These are phyloP conservation scores for Wickerhamomyces xylosicus DNA, from an alignment of 805 yeast genomes.

Conservation along the genomic window DNA sequence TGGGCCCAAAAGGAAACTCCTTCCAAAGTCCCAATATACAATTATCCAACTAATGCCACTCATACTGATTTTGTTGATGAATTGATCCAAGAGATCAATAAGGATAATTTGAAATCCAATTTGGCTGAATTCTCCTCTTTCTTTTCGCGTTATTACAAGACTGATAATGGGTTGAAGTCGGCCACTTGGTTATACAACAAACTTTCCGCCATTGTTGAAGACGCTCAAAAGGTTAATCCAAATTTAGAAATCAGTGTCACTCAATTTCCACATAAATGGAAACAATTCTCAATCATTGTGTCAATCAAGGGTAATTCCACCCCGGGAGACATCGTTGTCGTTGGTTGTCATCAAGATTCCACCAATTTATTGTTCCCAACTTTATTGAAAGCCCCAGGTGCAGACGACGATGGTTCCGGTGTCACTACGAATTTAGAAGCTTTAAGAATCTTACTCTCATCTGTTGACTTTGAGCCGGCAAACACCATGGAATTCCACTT, in stretches of 20 bases:
- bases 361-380: slow-evolving; percentile 65
- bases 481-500: slow-evolving; percentile 88
- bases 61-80: slow-evolving; percentile 28
- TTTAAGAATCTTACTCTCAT: slow-evolving; percentile 45
- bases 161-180: slow-evolving; percentile 58
- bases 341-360: slow-evolving; percentile 89
- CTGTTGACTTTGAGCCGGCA: slow-evolving; percentile 34
- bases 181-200: slow-evolving; percentile 57
- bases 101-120: slow-evolving; percentile 35
- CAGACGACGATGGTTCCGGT: slow-evolving; percentile 92
- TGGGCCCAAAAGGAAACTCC: slow-evolving; percentile 7
- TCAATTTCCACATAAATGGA: slow-evolving; percentile 63
- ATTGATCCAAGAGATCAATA: slow-evolving; percentile 34
- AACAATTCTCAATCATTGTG: slow-evolving; percentile 68
- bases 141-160: slow-evolving; percentile 67
- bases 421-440: slow-evolving; percentile 72
- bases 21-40: slow-evolving; percentile 21
- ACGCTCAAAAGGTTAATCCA: slow-evolving; percentile 14
- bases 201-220: slow-evolving; percentile 23
- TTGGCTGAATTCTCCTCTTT: slow-evolving; percentile 60
- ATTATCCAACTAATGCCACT: slow-evolving; percentile 40
- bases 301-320: slow-evolving; percentile 39
- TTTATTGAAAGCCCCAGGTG: slow-evolving; percentile 75
- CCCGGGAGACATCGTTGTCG: slow-evolving; percentile 43
- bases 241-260: slow-evolving; percentile 29